A percentile compares a stretch with the other conserved stretches of the same genome.
Conservation (phyloP, 345 rosid genomes). For the Raphanus sativus region DNA sequence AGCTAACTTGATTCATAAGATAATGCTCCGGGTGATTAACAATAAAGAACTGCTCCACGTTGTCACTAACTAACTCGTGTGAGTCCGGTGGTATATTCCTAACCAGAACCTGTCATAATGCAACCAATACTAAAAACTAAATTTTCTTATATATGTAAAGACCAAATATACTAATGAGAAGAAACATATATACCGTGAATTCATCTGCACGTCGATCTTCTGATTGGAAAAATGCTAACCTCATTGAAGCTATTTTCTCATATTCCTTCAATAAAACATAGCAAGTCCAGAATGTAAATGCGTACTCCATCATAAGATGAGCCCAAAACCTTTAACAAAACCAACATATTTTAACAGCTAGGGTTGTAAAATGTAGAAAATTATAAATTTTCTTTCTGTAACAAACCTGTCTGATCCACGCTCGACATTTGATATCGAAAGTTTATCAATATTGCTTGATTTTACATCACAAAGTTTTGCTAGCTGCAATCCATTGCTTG, state of each 20-base stretch:
- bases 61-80: conserved; percentile 74
- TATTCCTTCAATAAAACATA: conserved; percentile 79
- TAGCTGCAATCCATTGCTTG: conserved; percentile 50
- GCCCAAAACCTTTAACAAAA: conserved; percentile 63
- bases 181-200: conserved; percentile 61
- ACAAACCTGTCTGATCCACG: conserved; percentile 40
- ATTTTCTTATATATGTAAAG: not conserved
- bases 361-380: not conserved
- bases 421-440: conserved; percentile 82
- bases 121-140: not conserved
- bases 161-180: not conserved
- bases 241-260: conserved; percentile 70
- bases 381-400: not conserved
- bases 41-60: conserved; percentile 76
- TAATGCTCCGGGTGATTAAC: conserved; percentile 85
- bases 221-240: conserved; percentile 76
- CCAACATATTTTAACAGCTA: not conserved
- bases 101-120: conserved; percentile 62
- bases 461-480: conserved; percentile 56
- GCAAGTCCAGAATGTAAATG: conserved; percentile 85
- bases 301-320: conserved; percentile 80
- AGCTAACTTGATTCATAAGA: conserved; percentile 60
- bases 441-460: conserved; percentile 81
- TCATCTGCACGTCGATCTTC: conserved; percentile 85
- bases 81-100: conserved; percentile 80